A percentile compares a stretch with the other conserved stretches of the same genome.
Evolutionary conservation across 169 alveolate genomes (phyloP).

Genomic region (Cryptosporidium viatorum): DNA sequence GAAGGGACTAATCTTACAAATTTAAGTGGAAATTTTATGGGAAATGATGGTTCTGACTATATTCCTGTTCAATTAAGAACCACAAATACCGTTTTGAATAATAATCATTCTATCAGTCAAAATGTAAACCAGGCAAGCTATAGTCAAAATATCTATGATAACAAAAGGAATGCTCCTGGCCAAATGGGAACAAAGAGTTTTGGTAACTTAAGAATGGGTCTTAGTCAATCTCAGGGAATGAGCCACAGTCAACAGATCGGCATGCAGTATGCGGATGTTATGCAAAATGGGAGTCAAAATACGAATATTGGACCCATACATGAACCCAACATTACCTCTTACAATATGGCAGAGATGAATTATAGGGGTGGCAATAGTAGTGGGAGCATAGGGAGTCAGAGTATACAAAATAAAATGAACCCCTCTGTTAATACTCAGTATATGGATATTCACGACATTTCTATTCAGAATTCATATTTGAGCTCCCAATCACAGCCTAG

Average conservation of each 20-base stretch:
- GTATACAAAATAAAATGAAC: neutral
- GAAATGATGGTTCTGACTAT: neutral
- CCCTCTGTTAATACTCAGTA: constrained; percentile 4
- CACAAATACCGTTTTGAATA: neutral
- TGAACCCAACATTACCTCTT: neutral
- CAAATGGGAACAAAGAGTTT: neutral
- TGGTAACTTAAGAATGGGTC: neutral
- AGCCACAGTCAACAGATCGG: neutral
- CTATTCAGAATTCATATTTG: neutral
- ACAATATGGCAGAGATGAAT: neutral
- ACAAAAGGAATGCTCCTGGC: neutral
- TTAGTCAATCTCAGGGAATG: neutral
- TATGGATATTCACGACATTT: neutral
- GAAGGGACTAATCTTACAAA: neutral
- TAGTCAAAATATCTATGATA: neutral
- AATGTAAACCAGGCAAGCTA: neutral
- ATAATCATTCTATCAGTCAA: neutral
- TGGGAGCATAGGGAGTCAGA: constrained; percentile 4
- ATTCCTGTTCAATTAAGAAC: neutral
- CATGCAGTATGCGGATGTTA: neutral
- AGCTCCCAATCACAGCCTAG: constrained; percentile 2
- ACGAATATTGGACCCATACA: neutral
- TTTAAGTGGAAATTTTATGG: neutral
- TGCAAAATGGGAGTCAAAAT: neutral
- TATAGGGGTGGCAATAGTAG: neutral